These are phyloP conservation scores for Penicillium concentricum DNA, from an alignment of 2,329 filamentous ascomycete genomes.

Conservation along the genomic window DNA sequence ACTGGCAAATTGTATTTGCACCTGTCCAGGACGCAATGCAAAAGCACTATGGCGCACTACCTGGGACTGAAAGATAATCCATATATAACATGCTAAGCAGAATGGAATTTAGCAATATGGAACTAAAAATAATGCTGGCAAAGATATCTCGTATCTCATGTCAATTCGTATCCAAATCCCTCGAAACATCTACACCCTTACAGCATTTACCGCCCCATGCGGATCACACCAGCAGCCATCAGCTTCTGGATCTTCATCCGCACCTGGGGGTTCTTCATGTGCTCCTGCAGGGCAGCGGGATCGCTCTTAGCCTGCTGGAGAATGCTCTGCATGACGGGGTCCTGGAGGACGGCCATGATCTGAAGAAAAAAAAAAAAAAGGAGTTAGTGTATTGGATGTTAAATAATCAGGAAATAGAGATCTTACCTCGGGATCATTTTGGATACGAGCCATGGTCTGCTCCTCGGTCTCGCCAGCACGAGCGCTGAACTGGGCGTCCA, in stretches of 20 bases:
- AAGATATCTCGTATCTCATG: conserved; percentile 24
- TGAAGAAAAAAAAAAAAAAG: too few species aligned
- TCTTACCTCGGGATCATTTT: conserved; percentile 86
- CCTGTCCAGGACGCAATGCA: background rate
- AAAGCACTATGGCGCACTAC: background rate
- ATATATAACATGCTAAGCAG: conserved; percentile 5
- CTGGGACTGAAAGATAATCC: background rate
- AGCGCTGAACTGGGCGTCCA: conserved; percentile 83
- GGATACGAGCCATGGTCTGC: conserved; percentile 87
- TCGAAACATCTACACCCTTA: background rate
- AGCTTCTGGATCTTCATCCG: conserved; percentile 90
- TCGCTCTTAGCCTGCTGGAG: conserved; percentile 94
- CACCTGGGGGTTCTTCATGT: conserved; percentile 91
- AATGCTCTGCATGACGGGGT: conserved; percentile 97
- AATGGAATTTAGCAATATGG: conserved; percentile 7
- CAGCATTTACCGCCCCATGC: conserved; percentile 59
- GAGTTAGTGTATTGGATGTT: too few species aligned
- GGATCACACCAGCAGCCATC: conserved; percentile 87
- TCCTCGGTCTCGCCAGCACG: conserved; percentile 95
- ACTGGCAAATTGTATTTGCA: background rate
- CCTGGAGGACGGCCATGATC: conserved; percentile 89
- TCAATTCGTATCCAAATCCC: conserved; percentile 18
- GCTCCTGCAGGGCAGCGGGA: conserved; percentile 87
- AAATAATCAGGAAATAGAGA: too few species aligned
- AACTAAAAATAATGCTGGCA: conserved; percentile 13